Percentiles rank a stretch among this genome's conserved stretches.
These are phyloP conservation scores for Geranomyces variabilis DNA, from an alignment of 192 early-diverging fungal species.

Conservation along the genomic window DNA sequence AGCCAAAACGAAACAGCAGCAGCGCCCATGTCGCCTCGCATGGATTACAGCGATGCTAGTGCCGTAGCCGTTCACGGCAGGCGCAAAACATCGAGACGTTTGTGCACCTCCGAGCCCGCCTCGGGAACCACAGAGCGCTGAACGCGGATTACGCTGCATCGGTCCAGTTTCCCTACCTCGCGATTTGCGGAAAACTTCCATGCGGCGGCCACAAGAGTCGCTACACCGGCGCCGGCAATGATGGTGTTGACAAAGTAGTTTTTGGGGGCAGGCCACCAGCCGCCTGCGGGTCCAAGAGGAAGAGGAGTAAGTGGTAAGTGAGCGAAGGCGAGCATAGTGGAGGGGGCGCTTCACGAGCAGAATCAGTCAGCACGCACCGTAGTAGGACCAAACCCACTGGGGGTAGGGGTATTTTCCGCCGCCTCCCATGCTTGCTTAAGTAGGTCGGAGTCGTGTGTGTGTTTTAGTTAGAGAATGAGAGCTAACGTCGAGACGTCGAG, in stretches of 20 bases:
- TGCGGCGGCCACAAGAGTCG: conserved; percentile 32
- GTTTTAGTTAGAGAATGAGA: too few relatives aligned
- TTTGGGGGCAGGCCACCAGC: conserved; percentile 54
- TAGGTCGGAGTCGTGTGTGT: not conserved
- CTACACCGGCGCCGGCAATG: conserved; percentile 39
- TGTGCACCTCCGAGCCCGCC: too few relatives aligned
- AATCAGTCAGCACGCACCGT: too few relatives aligned
- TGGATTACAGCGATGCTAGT: too few relatives aligned
- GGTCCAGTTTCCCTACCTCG: conserved; percentile 41
- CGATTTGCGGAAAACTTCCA: conserved; percentile 41
- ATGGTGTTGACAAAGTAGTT: conserved; percentile 37
- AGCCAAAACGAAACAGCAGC: too few relatives aligned
- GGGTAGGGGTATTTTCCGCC: conserved; percentile 48
- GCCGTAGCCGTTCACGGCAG: too few relatives aligned
- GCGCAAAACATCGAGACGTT: too few relatives aligned
- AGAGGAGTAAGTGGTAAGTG: not conserved
- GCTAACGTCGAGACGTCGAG: too few relatives aligned
- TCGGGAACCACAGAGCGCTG: too few relatives aligned
- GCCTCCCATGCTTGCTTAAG: conserved; percentile 36
- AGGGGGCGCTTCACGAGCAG: not conserved
- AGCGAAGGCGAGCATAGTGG: not conserved
- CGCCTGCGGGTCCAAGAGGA: conserved; percentile 32
- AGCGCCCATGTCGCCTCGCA: too few relatives aligned
- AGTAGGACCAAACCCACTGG: conserved; percentile 50
- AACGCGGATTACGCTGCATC: too few relatives aligned